Evolutionary conservation across 331 rosid genomes (phyloP), one percentile per base, ranked within the genome.

Genomic region (Pyrus hybrid): DNA sequence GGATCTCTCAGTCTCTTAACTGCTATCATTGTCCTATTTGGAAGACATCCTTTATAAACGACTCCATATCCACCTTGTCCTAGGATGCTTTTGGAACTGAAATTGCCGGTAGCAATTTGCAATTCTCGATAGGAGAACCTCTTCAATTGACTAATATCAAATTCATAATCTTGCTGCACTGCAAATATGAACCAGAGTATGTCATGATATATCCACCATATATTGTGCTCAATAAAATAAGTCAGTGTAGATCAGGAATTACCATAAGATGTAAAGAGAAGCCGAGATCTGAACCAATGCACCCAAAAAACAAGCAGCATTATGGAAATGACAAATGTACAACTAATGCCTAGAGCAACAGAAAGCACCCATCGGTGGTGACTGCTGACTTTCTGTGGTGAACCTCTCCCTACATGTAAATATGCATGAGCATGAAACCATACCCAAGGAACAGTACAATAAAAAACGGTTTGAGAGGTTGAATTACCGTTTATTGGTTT

Each of bases 31-130:
- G 89, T 90, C 81, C 86, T 87, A 82, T 90, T 95, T 76, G 97
- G 79, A 86, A 95, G 97, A 77, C 82, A 87, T 78, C 97, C 99
- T 85, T 89, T 95, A 84, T 87, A 95, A 57, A 95, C 97, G 35
- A 95, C 91, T 61, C 99, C 99, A 79, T 86, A 92, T 73, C 99
- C 99, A 51, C 99, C 97, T 86, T 95, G 99, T 43, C 97, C 97
- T 43, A 95, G 67, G 63, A 92, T 88, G 74, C 86, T 90, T 78
- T 87, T 93, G 33, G 87, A 81, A 83, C 85, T 86, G 82, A 95
- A 95, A 85, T 88, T 90, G 71, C 91, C 78, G 2, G 99, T 95
- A 65, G 97, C 96, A 67, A 62, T 69, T 92, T 92, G 97, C 80
- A 94, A 78, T 80, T 95, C 99, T 11, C 96, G 97, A 84, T 87